Evolutionary conservation across 352 stramenopile genomes (phyloP).

Genomic region (Sclerospora graminicola): DNA sequence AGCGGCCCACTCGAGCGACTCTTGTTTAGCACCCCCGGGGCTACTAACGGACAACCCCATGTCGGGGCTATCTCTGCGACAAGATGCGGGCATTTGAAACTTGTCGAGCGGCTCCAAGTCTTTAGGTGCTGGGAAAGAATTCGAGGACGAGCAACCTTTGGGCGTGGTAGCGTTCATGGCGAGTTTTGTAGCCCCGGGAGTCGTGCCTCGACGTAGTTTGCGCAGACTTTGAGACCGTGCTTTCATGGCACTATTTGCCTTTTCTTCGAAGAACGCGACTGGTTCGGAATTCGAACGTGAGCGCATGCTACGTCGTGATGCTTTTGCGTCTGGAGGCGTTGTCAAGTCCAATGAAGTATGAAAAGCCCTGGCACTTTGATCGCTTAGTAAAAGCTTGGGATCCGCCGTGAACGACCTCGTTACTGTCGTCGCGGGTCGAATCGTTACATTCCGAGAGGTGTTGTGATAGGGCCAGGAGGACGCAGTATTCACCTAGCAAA

Average conservation of each 20-base stretch:
- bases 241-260: not conserved
- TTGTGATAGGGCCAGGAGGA: too few relatives aligned
- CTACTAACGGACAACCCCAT: slow-evolving; percentile 14
- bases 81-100: slow-evolving; percentile 14
- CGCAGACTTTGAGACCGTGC: slow-evolving; percentile 13
- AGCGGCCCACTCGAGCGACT: slow-evolving; percentile 28
- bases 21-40: slow-evolving; percentile 2
- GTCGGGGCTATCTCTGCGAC: slow-evolving; percentile 30
- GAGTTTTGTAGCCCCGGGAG: slow-evolving; percentile 24
- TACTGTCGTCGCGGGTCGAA: slow-evolving; percentile 40
- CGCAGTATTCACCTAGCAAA: too few relatives aligned
- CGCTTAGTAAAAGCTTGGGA: slow-evolving; percentile 1
- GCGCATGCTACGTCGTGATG: slow-evolving; percentile 29
- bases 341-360: too few relatives aligned
- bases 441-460: slow-evolving; percentile 29
- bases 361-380: slow-evolving; percentile 4
- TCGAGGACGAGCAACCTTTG: slow-evolving; percentile 54
- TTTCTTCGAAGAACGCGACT: slow-evolving; percentile 11
- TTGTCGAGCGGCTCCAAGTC: slow-evolving; percentile 20
- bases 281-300: slow-evolving; percentile 75
- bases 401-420: slow-evolving; percentile 9
- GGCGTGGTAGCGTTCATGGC: slow-evolving; percentile 12
- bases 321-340: slow-evolving; percentile 13
- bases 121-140: slow-evolving; percentile 33
- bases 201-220: slow-evolving; percentile 22